Evolutionary conservation across 73 alveolate genomes (phyloP).

Genomic region (Paramecium tetraurelia): DNA sequence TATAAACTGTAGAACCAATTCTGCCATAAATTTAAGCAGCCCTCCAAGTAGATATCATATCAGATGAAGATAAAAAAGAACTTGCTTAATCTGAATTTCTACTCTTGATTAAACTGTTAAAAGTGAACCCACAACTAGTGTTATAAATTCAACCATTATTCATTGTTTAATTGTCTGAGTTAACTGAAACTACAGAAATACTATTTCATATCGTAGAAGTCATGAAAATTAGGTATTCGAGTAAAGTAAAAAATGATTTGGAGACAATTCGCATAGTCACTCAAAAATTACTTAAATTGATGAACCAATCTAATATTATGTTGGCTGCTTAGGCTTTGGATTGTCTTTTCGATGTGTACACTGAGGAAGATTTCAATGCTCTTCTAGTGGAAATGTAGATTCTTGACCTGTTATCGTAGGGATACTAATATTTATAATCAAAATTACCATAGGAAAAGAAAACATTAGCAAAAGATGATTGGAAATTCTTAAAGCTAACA

Average conservation of each 20-base stretch:
- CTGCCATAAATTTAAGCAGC: neutral
- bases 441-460: neutral
- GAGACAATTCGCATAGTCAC: neutral
- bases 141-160: neutral
- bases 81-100: neutral
- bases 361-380: constrained; percentile 13
- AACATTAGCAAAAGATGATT: constrained; percentile 5
- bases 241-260: neutral
- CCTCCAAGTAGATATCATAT: neutral
- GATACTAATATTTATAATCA: neutral
- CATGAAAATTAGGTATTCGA: constrained; percentile 18
- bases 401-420: neutral
- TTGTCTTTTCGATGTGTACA: constrained; percentile 41
- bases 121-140: neutral
- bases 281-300: neutral
- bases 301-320: neutral
- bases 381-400: neutral
- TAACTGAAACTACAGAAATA: neutral
- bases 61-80: constrained; percentile 5
- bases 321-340: constrained; percentile 35
- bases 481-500: neutral
- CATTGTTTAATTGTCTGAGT: neutral
- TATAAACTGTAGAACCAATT: neutral
- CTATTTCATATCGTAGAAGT: neutral
- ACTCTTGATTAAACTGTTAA: neutral